Evolutionary conservation across 2,329 filamentous ascomycete genomes (phyloP).

Genomic region (Fusarium siculi): DNA sequence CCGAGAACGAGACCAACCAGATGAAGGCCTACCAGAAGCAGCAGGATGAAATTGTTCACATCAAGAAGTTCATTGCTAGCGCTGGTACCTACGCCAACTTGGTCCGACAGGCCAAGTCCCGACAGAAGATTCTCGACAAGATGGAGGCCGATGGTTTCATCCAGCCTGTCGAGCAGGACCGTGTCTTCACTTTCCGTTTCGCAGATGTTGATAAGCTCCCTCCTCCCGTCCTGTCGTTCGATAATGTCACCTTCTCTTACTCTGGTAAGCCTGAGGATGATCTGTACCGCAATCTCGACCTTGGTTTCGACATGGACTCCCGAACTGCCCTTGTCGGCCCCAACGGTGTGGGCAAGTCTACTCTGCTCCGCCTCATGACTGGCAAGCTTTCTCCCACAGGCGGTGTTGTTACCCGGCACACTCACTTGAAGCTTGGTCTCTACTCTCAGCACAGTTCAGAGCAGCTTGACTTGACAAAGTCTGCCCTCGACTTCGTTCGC

Average conservation of each 20-base stretch:
- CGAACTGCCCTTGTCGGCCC: constrained; percentile 96
- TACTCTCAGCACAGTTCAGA: constrained; percentile 99
- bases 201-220: constrained; percentile 99
- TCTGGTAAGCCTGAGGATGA: constrained; percentile 90
- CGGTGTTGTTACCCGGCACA: constrained; percentile 89
- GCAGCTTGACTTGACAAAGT: constrained; percentile 98
- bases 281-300: constrained; percentile 94
- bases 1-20: constrained; percentile 97
- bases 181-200: constrained; percentile 97
- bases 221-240: constrained; percentile 94
- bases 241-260: constrained; percentile 98
- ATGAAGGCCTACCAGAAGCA: constrained; percentile 99
- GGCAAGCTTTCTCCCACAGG: constrained; percentile 88
- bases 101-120: constrained; percentile 97
- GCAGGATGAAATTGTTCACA: constrained; percentile 98
- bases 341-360: constrained; percentile 99
- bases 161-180: constrained; percentile 85
- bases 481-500: constrained; percentile 94
- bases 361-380: constrained; percentile 94
- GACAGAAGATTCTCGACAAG: constrained; percentile 99
- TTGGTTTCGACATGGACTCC: constrained; percentile 99
- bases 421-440: constrained; percentile 96
- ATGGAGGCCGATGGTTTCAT: constrained; percentile 99
- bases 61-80: constrained; percentile 99
- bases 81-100: constrained; percentile 99